Evolutionary conservation across 345 rosid genomes (phyloP).

Genomic region (Moringa oleifera): DNA sequence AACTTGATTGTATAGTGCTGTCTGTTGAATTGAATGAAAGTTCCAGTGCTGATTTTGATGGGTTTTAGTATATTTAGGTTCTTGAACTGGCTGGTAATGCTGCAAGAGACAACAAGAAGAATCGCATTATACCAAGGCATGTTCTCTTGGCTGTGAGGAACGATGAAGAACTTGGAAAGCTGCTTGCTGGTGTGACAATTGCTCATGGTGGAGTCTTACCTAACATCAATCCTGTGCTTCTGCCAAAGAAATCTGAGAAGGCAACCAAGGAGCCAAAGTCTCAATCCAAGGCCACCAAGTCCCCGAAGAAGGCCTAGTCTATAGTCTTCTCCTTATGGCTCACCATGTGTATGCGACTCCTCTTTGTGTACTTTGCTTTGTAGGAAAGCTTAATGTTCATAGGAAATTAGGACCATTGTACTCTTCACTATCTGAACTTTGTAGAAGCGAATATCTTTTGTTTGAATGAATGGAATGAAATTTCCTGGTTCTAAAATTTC

Average conservation of each 20-base stretch:
- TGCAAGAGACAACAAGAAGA: conserved; percentile 73
- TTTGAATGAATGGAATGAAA: too few relatives aligned
- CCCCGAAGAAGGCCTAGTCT: conserved; percentile 54
- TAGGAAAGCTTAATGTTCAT: neutral
- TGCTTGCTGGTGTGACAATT: conserved; percentile 62
- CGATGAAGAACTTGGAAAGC: conserved; percentile 65
- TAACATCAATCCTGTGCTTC: conserved; percentile 63
- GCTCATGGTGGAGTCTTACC: conserved; percentile 84
- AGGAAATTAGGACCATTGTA: too few relatives aligned
- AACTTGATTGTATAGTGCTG: too few relatives aligned
- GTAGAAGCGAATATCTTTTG: too few relatives aligned
- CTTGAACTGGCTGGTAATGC: conserved; percentile 76
- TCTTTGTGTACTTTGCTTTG: conserved; percentile 11
- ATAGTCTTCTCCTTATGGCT: neutral
- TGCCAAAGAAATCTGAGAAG: conserved; percentile 55
- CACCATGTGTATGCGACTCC: conserved; percentile 11
- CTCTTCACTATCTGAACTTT: too few relatives aligned
- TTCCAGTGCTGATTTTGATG: too few relatives aligned
- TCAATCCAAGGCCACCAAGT: conserved; percentile 59
- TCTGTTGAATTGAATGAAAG: too few relatives aligned
- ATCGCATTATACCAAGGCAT: conserved; percentile 62
- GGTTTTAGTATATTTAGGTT: conserved; percentile 29
- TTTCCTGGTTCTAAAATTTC: too few relatives aligned
- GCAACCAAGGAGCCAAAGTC: conserved; percentile 50
- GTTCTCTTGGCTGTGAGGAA: conserved; percentile 63